Percentiles rank a stretch among this genome's conserved stretches.
These are phyloP conservation scores for Ichthyophthirius multifiliis DNA, from an alignment of 169 alveolate genomes.

Conservation along the genomic window DNA sequence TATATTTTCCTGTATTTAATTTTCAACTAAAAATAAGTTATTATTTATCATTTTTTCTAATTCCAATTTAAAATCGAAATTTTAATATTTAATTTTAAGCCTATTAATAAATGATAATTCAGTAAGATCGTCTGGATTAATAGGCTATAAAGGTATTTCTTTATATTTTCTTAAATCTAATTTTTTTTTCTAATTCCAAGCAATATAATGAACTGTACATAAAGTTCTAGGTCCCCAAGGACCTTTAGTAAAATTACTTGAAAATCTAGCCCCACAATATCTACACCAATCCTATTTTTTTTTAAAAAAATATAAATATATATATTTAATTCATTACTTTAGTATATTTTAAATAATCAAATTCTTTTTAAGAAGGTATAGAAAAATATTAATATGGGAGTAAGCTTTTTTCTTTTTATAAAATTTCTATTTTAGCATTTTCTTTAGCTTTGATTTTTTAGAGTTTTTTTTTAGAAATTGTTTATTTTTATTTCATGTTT, in stretches of 20 bases:
- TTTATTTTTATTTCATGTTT: too few species aligned
- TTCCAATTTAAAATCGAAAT: too few species aligned
- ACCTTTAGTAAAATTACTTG: slow-evolving; percentile 26
- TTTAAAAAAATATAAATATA: not conserved
- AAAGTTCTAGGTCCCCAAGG: slow-evolving; percentile 49
- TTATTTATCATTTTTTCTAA: too few species aligned
- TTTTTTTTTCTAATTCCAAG: slow-evolving; percentile 25
- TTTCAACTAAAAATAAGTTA: too few species aligned
- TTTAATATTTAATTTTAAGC: too few species aligned
- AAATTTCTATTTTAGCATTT: too few species aligned
- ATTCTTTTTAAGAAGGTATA: slow-evolving; percentile 16
- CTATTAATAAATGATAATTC: slow-evolving; percentile 24
- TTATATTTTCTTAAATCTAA: not conserved
- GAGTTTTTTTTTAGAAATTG: too few species aligned
- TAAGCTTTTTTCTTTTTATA: too few species aligned
- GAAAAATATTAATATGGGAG: slow-evolving; percentile 24
- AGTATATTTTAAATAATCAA: slow-evolving; percentile 15
- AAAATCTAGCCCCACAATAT: slow-evolving; percentile 47
- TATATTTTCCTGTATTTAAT: too few species aligned
- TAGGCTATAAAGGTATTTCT: slow-evolving; percentile 22
- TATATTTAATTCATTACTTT: not conserved
- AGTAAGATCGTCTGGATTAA: slow-evolving; percentile 24
- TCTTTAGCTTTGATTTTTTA: too few species aligned
- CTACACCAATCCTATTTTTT: slow-evolving; percentile 40
- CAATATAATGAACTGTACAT: slow-evolving; percentile 31